Conservation (phyloP, 306 rosid genomes). For the Fragaria iinumae region DNA sequence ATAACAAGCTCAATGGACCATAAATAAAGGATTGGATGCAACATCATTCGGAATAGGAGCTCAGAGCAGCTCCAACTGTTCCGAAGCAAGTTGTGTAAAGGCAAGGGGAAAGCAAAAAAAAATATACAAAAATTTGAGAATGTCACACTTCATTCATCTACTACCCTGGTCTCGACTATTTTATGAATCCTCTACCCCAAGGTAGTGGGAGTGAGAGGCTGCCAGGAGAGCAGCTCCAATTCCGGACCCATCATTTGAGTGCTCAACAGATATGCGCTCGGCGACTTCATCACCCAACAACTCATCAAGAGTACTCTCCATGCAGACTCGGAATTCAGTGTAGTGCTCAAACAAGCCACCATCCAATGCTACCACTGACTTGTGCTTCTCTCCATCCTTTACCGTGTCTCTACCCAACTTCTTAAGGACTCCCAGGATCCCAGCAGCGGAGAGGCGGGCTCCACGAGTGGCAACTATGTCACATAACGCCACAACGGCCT, state of each 20-base stretch:
- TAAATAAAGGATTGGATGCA: conserved; percentile 34
- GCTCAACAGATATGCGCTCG: conserved; percentile 53
- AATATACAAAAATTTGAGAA: conserved; percentile 36
- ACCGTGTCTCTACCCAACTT: conserved; percentile 78
- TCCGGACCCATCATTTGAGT: conserved; percentile 87
- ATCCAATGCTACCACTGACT: conserved; percentile 76
- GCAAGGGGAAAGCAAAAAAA: conserved; percentile 5
- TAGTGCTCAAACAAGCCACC: conserved; percentile 95
- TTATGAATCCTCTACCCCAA: conserved; percentile 56
- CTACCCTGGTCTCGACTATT: conserved; percentile 22
- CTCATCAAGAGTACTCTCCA: conserved; percentile 79
- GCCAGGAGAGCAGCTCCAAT: conserved; percentile 93
- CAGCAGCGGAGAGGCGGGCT: conserved; percentile 86
- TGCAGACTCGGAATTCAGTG: conserved; percentile 57
- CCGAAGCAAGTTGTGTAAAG: conserved; percentile 18
- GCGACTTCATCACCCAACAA: conserved; percentile 75
- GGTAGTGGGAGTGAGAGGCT: conserved; percentile 91
- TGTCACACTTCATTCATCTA: conserved; percentile 32
- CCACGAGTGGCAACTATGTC: conserved; percentile 83
- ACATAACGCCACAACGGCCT: conserved; percentile 53
- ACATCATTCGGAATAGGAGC: conserved; percentile 32
- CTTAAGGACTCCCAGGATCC: conserved; percentile 75
- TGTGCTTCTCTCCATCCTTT: conserved; percentile 67
- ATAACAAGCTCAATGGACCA: conserved; percentile 31
- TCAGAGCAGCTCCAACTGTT: conserved; percentile 25